Evolutionary conservation across 2,329 filamentous ascomycete genomes (phyloP).

Genomic region (Neoarthrinium moseri): DNA sequence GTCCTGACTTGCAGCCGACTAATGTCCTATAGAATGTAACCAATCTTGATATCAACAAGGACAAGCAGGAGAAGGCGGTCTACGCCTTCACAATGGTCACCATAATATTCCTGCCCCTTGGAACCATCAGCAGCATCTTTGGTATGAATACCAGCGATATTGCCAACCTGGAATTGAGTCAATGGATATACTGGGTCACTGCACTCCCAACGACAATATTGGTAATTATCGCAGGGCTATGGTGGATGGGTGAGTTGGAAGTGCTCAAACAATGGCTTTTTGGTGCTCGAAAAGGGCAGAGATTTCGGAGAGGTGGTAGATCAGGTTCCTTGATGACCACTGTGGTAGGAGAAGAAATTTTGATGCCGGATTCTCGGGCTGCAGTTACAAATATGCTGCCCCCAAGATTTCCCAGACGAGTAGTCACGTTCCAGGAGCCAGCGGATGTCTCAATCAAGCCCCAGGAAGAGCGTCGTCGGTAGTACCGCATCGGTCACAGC

Average conservation of each 20-base stretch:
- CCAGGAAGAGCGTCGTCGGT: too few relatives aligned
- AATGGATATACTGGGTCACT: constrained; percentile 50
- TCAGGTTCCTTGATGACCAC: not conserved
- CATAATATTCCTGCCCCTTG: constrained; percentile 36
- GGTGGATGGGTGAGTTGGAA: not conserved
- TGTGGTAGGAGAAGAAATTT: too few relatives aligned
- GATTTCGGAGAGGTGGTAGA: not conserved
- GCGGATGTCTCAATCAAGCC: too few relatives aligned
- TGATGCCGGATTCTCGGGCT: too few relatives aligned
- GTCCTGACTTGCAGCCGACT: too few relatives aligned
- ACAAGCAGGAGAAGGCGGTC: constrained; percentile 23
- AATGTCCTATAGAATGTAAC: constrained; percentile 9
- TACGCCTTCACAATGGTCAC: constrained; percentile 39
- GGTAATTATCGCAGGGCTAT: not conserved
- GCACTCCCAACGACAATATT: constrained; percentile 40
- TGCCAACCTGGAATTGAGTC: constrained; percentile 44
- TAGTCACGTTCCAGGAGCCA: too few relatives aligned
- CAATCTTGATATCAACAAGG: constrained; percentile 9
- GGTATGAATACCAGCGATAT: constrained; percentile 54
- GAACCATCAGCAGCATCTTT: constrained; percentile 35
- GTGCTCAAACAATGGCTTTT: not conserved
- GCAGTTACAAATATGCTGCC: too few relatives aligned
- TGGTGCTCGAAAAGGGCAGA: not conserved
- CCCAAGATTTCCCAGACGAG: too few relatives aligned
- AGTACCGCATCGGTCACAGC: too few relatives aligned